Base-by-base conservation (phyloP, 148 eudicot genomes). In the Dysphania ambrosioides region DNA sequence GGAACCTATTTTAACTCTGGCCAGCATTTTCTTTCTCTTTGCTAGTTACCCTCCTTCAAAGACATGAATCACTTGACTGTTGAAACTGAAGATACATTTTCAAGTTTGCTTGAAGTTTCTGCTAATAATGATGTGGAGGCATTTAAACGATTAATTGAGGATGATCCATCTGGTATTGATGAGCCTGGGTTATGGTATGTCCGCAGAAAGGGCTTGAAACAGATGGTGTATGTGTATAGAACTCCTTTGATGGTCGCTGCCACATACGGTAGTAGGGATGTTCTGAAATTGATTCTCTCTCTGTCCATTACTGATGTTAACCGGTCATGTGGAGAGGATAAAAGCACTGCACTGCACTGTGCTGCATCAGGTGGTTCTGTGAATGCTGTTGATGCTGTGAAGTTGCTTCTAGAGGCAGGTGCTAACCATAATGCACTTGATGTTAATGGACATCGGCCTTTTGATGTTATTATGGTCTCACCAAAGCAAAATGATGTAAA, bases 191-290 rank as follows among this genome's bases (percentile, higher is more conserved):
- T 82, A 63, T 91, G 97, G 97, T 91, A 91, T 79, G 88, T 87
- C 9, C 85, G 91, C 38, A 79, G 79, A 55, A 85, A 86, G 56
- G 87, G 91, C 38, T 89, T 91, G 1, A 91, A 82, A 66, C 88
- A 83, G 38, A 87, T 89, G 93, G 87, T 85, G 59, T 78, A 86
- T 31, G 87, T 82, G 76, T 85, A 82, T n/a, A 72, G 89, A 74
- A 91, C 93, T 30, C 97, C 97, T 29, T 72, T 91, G 64, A 91
- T 91, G 97, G 88, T 91, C 41, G 91, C 97, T 38, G 78, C 91
- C 40, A 84, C 86, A 64, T 89, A 91, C 78, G 91, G 97, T 3
- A 89, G 88, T 67, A 73, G 80, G 40, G 90, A 89, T 65, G 81
- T 89, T 27, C 62, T 91, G 80, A 89, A 88, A 71, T 68, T 81